Evolutionary conservation across 1,139 yeast species (phyloP), one percentile per base, ranked within the genome.

Genomic region (Debaryomyces nepalensis): DNA sequence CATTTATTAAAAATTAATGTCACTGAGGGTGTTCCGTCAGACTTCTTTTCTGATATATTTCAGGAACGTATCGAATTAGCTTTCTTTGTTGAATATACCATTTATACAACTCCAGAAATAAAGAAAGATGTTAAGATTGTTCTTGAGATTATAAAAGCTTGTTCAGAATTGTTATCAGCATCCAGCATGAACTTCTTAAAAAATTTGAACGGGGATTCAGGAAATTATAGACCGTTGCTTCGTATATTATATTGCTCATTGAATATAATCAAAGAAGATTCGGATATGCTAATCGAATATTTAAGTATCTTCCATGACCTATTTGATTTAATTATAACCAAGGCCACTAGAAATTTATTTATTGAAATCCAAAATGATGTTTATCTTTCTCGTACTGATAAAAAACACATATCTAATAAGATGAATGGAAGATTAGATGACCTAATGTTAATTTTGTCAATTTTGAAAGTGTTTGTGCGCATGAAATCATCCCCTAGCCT

Each of bases 51-150:
- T 5, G 77, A 74, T 16, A 69, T 86, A 1, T 82, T 75, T 52
- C 73, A 75, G 40, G 87, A 79, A 40, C 75, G 96, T 39, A 68
- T 83, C 33, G 91, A 87, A 52, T 63, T 87, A 44, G 78, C 88
- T 1, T 89, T 89, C 56, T 82, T 78, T 54, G 70, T 88, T 33
- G 63, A 78, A 33, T 79, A 79, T 55, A 66, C 78, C 2, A 57
- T 79, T 23, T 72, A 79, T 40, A 54, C 58, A 41, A 52, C 53
- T 37, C 34, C 41, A 8, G 35, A 31, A 9, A 14, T 31, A 5
- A 62, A 69, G 20, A 59, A 63, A 4, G 54, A 63, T 23, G 55
- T 60, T 4, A 55, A 54, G 4, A 51, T 57, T 15, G 55, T 73
- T 0, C 65, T 75, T 46, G 66, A 70, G 14, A 62, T 78, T 8